A percentile compares a stretch with the other conserved stretches of the same genome.
These are phyloP conservation scores for Wickerhamomyces sp. DNA, from an alignment of 1,139 yeast species.

Conservation along the genomic window DNA sequence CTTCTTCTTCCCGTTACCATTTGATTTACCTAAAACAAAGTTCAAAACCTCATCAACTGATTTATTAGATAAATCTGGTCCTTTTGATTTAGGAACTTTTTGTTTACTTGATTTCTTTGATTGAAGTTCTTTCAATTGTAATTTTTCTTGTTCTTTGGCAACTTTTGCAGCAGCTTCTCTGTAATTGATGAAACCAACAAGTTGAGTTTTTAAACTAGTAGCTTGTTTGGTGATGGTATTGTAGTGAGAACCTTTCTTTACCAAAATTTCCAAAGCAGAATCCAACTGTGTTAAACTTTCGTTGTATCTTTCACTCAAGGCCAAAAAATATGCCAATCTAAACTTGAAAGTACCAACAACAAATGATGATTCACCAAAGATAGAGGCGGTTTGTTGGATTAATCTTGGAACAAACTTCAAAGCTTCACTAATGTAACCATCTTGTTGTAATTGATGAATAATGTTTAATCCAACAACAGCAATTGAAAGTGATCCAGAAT, in stretches of 20 bases:
- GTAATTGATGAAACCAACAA: constrained; percentile 10
- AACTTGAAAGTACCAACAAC: constrained; percentile 56
- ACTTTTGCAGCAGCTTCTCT: constrained; percentile 4
- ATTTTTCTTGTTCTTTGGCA: constrained; percentile 6
- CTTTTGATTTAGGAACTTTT: constrained; percentile 8
- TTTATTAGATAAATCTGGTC: constrained; percentile 24
- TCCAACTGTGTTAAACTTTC: constrained; percentile 35
- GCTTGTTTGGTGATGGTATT: constrained; percentile 20
- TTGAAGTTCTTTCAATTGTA: constrained; percentile 11
- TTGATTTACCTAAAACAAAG: constrained; percentile 54
- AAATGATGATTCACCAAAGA: constrained; percentile 56
- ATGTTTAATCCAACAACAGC: constrained; percentile 63
- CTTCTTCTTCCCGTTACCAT: constrained; percentile 31
- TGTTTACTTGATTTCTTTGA: constrained; percentile 19
- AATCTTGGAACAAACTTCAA: constrained; percentile 46
- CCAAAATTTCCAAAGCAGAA: constrained; percentile 13
- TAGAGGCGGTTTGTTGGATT: constrained; percentile 38
- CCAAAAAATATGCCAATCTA: constrained; percentile 63
- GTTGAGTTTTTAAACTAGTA: constrained; percentile 11
- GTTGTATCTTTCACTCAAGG: constrained; percentile 46
- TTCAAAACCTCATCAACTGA: constrained; percentile 65
- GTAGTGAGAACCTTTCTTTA: constrained; percentile 15
- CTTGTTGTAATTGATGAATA: constrained; percentile 54
- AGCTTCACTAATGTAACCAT: constrained; percentile 43
- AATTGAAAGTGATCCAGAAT: constrained; percentile 61